Conservation (phyloP, 2,329 filamentous ascomycete genomes). For the Fusarium tupiense region DNA sequence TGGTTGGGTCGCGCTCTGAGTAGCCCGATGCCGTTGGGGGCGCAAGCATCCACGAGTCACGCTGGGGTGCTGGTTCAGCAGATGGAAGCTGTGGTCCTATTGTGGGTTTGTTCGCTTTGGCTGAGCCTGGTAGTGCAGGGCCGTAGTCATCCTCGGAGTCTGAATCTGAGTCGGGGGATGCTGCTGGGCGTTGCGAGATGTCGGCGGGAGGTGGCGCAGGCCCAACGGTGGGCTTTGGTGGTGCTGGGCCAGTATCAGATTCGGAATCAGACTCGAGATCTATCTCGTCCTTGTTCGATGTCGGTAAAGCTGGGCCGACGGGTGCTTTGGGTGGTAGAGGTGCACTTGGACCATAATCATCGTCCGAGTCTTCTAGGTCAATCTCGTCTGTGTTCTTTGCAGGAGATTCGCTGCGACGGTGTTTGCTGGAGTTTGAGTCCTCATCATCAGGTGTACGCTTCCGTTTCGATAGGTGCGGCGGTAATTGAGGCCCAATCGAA, state of each 20-base stretch:
- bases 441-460: constrained; percentile 60
- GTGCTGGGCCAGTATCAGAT: constrained; percentile 50
- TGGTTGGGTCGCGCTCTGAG: constrained; percentile 81
- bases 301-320: constrained; percentile 37
- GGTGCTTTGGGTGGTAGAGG: constrained; percentile 30
- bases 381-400: constrained; percentile 60
- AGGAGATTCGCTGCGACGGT: constrained; percentile 44
- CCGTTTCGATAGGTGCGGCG: constrained; percentile 72
- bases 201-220: constrained; percentile 51
- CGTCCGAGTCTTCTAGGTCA: constrained; percentile 54
- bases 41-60: constrained; percentile 87
- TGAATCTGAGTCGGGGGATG: constrained; percentile 53
- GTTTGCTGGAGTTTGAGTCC: constrained; percentile 55
- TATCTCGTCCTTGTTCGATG: constrained; percentile 54
- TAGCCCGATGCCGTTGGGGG: constrained; percentile 68
- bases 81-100: constrained; percentile 50
- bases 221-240: constrained; percentile 43
- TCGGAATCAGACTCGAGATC: constrained; percentile 51
- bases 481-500: constrained; percentile 75
- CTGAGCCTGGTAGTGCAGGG: constrained; percentile 64
- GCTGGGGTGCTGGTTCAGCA: constrained; percentile 62
- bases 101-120: constrained; percentile 58
- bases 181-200: constrained; percentile 24
- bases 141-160: constrained; percentile 66
- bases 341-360: constrained; percentile 55